Base-by-base conservation (phyloP, 768 basidiomycete genomes). In the Naganishia vaughanmartiniae region DNA sequence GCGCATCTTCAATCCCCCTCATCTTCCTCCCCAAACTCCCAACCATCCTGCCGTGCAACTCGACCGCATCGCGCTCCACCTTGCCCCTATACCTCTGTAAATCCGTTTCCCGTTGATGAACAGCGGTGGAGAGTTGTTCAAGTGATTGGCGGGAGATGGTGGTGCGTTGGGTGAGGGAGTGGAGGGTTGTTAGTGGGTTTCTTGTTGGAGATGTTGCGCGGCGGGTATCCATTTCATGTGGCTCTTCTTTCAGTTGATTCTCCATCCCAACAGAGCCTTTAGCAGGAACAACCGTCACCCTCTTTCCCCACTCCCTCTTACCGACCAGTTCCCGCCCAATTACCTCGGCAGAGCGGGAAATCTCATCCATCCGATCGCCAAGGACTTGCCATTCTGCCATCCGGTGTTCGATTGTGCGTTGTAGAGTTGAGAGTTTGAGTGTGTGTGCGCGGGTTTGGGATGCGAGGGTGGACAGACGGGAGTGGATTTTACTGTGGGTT, bases 351-450 rank as follows among this genome's bases (percentile, higher is more conserved):
- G n/a, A 19, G 9, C 42, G 60, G 2, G 39, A 14, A 28, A 63
- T 17, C 4, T 31, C 36, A 24, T 63, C 60, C 24, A 63, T 36
- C 33, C 39, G 36, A 45, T 63, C 60, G 12, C 24, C 24, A 21
- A 63, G 26, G 39, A 63, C 28, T 3, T 14, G 15, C 60, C 60
- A 63, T 45, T 63, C 60, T 4, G 60, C 60, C 4, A 63, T 24
- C 24, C 60, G 60, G 60, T 63, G 60, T 28, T 63, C 60, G 42
- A 63, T 63, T 9, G 60, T 63, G n/a, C 60, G 60, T 26, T 19
- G 15, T 9, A 42, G 24, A n/a, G 60, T 63, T 15, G 60, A 63
- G 4, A 63, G 42, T 63, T 45, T 63, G 60, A 63, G 60, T 9
- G 36, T 14, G 60, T 63, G 60, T 1, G 39, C 26, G n/a, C 60